These are phyloP conservation scores for Trypanosoma lewisi DNA, from an alignment of 208 protist genomes.

Conservation along the genomic window DNA sequence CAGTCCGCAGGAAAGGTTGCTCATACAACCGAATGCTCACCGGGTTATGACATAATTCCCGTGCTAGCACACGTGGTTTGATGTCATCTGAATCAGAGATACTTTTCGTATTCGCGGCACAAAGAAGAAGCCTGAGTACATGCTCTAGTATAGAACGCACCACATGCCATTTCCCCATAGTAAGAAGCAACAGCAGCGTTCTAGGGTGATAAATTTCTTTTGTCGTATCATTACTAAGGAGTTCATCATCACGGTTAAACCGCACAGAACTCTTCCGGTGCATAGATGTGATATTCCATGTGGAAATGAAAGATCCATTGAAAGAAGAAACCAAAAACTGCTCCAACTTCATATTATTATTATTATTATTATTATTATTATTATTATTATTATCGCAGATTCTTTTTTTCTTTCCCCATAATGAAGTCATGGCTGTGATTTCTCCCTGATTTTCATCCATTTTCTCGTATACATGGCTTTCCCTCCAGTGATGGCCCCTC, in stretches of 20 bases:
- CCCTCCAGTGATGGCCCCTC: slow-evolving; percentile 3
- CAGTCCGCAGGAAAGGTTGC: neutral
- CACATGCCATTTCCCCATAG: slow-evolving; percentile 4
- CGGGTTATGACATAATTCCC: slow-evolving; percentile 16
- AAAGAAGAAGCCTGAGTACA: slow-evolving; percentile 5
- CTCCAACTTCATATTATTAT: neutral
- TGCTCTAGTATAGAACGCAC: neutral
- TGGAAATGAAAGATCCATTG: slow-evolving; percentile 16
- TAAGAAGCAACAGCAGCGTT: slow-evolving; percentile 10
- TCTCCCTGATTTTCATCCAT: neutral
- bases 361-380: neutral
- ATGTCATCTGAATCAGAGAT: neutral
- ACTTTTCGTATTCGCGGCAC: neutral
- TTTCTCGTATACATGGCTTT: neutral
- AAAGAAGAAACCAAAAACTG: slow-evolving; percentile 16
- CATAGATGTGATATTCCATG: neutral
- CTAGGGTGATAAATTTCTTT: slow-evolving; percentile 19
- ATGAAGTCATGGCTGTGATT: slow-evolving; percentile 16
- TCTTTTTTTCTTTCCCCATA: neutral
- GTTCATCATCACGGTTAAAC: neutral
- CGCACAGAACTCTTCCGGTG: neutral
- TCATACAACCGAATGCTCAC: slow-evolving; percentile 10
- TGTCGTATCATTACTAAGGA: neutral
- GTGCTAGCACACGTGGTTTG: neutral
- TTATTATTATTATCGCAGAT: neutral